Conservation (phyloP, 495 filamentous ascomycete species). For the Pyronema omphalodes region DNA sequence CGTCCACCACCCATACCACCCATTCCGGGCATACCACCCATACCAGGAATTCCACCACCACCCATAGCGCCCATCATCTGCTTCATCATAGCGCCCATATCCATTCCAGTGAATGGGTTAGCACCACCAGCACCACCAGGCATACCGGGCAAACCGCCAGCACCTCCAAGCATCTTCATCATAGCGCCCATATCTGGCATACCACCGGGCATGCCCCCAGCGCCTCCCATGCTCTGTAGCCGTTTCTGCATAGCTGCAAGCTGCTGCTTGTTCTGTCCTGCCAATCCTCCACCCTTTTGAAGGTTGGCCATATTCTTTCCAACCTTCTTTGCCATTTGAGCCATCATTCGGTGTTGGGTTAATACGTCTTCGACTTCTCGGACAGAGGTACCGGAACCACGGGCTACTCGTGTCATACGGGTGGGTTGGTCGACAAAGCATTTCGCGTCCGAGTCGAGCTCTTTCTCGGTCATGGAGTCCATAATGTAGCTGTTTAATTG, state of each 20-base stretch:
- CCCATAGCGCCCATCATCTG: slow-evolving; percentile 48
- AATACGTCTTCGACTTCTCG: slow-evolving; percentile 95
- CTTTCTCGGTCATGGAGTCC: slow-evolving; percentile 90
- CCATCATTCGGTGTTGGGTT: slow-evolving; percentile 97
- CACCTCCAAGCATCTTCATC: slow-evolving; percentile 69
- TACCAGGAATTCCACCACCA: slow-evolving; percentile 18
- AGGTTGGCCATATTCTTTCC: slow-evolving; percentile 92
- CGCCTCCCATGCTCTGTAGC: slow-evolving; percentile 77
- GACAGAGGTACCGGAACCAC: slow-evolving; percentile 75
- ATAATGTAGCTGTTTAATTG: slow-evolving; percentile 51
- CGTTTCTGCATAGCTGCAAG: slow-evolving; percentile 95
- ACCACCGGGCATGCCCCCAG: slow-evolving; percentile 32
- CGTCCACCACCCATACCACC: slow-evolving; percentile 18
- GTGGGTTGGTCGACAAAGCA: slow-evolving; percentile 82
- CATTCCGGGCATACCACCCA: slow-evolving; percentile 23
- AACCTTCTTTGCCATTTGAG: slow-evolving; percentile 97
- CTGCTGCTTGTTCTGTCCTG: slow-evolving; percentile 78
- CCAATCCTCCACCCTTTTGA: slow-evolving; percentile 83
- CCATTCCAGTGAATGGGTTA: slow-evolving; percentile 47
- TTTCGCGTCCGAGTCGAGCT: slow-evolving; percentile 88
- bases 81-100: slow-evolving; percentile 47
- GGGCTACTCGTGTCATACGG: slow-evolving; percentile 82
- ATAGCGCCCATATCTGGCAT: slow-evolving; percentile 67
- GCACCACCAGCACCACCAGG: slow-evolving; percentile 30
- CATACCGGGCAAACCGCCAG: slow-evolving; percentile 33